A percentile compares a stretch with the other conserved stretches of the same genome.
Evolutionary conservation across 2,329 filamentous ascomycete species (phyloP).

Genomic region (Penicillium occitanis): DNA sequence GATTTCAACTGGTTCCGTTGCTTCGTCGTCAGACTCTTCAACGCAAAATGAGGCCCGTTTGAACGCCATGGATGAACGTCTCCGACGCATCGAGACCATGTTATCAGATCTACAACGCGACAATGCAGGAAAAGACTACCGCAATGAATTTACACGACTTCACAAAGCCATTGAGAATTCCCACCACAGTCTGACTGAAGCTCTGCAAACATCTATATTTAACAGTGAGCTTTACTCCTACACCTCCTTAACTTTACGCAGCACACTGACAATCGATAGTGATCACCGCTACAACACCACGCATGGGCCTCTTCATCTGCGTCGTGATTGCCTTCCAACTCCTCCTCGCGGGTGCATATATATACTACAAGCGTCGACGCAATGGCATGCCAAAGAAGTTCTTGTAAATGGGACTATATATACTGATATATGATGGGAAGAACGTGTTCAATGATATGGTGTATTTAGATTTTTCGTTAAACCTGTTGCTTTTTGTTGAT

Average conservation of each 20-base stretch:
- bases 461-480: neutral
- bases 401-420: slow-evolving; percentile 54
- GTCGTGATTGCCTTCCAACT: slow-evolving; percentile 74
- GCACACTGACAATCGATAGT: slow-evolving; percentile 36
- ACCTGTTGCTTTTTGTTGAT: neutral
- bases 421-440: neutral
- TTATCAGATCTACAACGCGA: slow-evolving; percentile 55
- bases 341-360: slow-evolving; percentile 66
- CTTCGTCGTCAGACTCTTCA: slow-evolving; percentile 23
- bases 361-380: slow-evolving; percentile 77
- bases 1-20: slow-evolving; percentile 27
- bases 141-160: slow-evolving; percentile 54
- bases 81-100: slow-evolving; percentile 55
- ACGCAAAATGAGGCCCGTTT: slow-evolving; percentile 38
- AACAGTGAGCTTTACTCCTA: slow-evolving; percentile 45
- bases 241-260: neutral
- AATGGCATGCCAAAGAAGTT: slow-evolving; percentile 86
- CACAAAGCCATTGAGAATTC: slow-evolving; percentile 55
- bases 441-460: neutral
- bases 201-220: slow-evolving; percentile 51
- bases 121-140: slow-evolving; percentile 58
- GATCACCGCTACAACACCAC: slow-evolving; percentile 55
- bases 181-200: slow-evolving; percentile 53
- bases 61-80: slow-evolving; percentile 44
- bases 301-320: slow-evolving; percentile 64